phyloP scores from a whole-genome alignment of 1,139 yeast genomes.

The Candida albicans region DNA sequence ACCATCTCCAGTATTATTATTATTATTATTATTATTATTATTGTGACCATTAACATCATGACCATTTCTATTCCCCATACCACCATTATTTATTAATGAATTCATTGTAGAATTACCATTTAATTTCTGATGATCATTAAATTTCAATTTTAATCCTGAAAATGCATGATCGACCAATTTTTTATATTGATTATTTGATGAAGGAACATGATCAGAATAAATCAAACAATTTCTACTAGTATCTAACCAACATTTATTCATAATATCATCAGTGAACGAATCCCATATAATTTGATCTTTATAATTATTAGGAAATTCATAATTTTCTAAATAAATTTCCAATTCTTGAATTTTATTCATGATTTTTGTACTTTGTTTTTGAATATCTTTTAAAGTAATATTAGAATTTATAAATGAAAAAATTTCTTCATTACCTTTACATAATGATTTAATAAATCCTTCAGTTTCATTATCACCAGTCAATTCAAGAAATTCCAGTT shows the following conservation, averaged over 20 bases:
- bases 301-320: constrained; percentile 43
- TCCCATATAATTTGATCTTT: constrained; percentile 29
- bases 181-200: constrained; percentile 15
- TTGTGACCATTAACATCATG: background rate
- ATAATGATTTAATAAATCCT: constrained; percentile 51
- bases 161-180: constrained; percentile 35
- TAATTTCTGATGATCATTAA: constrained; percentile 13
- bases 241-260: constrained; percentile 33
- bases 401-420: constrained; percentile 48
- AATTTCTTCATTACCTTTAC: constrained; percentile 39
- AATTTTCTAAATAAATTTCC: constrained; percentile 34
- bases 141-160: constrained; percentile 34
- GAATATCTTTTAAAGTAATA: constrained; percentile 48
- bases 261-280: constrained; percentile 31
- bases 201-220: constrained; percentile 19
- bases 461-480: constrained; percentile 51
- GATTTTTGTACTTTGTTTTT: constrained; percentile 44
- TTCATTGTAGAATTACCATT: constrained; percentile 5
- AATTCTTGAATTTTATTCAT: constrained; percentile 35
- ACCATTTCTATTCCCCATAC: background rate
- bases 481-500: constrained; percentile 46
- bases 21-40: background rate
- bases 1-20: background rate
- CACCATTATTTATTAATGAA: background rate
- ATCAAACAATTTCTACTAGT: constrained; percentile 34